Evolutionary conservation across 768 basidiomycete species (phyloP).

Genomic region (Kwoniella newhampshirensis): DNA sequence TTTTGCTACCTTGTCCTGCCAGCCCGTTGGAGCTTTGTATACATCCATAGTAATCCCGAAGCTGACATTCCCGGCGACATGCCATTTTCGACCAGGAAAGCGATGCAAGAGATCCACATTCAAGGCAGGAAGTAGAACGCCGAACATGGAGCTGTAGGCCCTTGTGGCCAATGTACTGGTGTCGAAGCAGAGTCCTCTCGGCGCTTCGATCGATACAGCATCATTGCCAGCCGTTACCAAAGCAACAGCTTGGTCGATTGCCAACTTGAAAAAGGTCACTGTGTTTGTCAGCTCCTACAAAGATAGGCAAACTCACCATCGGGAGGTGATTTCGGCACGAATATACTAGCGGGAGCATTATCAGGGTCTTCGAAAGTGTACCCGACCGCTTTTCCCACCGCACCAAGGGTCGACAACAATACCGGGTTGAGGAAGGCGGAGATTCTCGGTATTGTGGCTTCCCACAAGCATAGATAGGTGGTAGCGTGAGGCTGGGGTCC

Average conservation of each 20-base stretch:
- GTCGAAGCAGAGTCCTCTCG: conserved; percentile 65
- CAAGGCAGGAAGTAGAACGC: conserved; percentile 61
- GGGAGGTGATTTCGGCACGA: conserved; percentile 62
- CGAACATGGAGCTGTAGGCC: conserved; percentile 65
- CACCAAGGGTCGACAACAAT: conserved; percentile 59
- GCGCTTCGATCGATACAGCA: conserved; percentile 61
- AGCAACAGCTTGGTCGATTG: conserved; percentile 60
- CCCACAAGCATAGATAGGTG: conserved; percentile 92
- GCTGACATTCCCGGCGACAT: conserved; percentile 63
- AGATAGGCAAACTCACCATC: conserved; percentile 63
- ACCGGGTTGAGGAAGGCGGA: conserved; percentile 62
- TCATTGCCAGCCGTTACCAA: conserved; percentile 62
- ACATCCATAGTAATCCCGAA: conserved; percentile 67
- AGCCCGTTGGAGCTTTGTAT: conserved; percentile 65
- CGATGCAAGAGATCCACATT: conserved; percentile 58
- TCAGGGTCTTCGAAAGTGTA: conserved; percentile 71
- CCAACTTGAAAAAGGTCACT: conserved; percentile 84
- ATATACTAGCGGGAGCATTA: conserved; percentile 72
- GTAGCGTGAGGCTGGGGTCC: conserved; percentile 80
- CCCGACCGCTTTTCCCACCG: conserved; percentile 63
- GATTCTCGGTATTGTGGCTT: conserved; percentile 69
- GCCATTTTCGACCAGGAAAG: conserved; percentile 57
- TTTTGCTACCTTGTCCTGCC: conserved; percentile 57
- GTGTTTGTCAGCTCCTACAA: conserved; percentile 1
- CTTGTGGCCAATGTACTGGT: conserved; percentile 74